These are phyloP conservation scores for Pseudohalonectria lignicola DNA, from an alignment of 2,329 filamentous ascomycete genomes.

Conservation along the genomic window DNA sequence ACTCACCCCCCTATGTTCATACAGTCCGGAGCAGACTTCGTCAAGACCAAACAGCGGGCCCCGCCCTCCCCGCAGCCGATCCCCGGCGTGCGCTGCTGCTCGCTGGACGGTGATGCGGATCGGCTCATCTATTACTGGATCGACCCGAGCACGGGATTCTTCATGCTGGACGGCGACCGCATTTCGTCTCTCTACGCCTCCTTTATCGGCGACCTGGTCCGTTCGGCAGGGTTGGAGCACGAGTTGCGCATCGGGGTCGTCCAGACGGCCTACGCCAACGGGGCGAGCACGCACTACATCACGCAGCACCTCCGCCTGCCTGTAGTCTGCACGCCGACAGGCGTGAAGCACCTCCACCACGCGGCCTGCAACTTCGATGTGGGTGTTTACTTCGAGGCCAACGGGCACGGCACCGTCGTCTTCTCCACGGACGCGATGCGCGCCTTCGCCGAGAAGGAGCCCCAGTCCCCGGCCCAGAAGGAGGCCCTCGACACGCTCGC, in stretches of 20 bases:
- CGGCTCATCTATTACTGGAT: constrained; percentile 92
- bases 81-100: constrained; percentile 71
- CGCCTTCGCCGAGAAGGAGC: constrained; percentile 66
- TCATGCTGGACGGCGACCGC: constrained; percentile 89
- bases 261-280: constrained; percentile 96
- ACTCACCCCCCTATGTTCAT: constrained; percentile 1
- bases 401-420: constrained; percentile 92
- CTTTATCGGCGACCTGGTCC: constrained; percentile 82
- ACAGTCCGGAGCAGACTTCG: constrained; percentile 87
- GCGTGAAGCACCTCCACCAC: constrained; percentile 95
- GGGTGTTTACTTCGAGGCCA: constrained; percentile 97
- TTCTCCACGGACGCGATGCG: constrained; percentile 80
- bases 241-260: constrained; percentile 88
- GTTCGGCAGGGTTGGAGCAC: constrained; percentile 65
- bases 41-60: constrained; percentile 92
- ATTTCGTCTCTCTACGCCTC: constrained; percentile 80
- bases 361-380: constrained; percentile 92
- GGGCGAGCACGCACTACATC: constrained; percentile 85
- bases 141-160: constrained; percentile 73
- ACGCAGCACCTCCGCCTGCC: constrained; percentile 79
- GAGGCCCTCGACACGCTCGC: constrained; percentile 76
- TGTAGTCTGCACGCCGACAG: constrained; percentile 86
- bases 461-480: constrained; percentile 85
- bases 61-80: constrained; percentile 73
- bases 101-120: constrained; percentile 90